These are phyloP conservation scores for Microdochium bolleyi DNA, from an alignment of 2,329 filamentous ascomycete species.

Conservation along the genomic window DNA sequence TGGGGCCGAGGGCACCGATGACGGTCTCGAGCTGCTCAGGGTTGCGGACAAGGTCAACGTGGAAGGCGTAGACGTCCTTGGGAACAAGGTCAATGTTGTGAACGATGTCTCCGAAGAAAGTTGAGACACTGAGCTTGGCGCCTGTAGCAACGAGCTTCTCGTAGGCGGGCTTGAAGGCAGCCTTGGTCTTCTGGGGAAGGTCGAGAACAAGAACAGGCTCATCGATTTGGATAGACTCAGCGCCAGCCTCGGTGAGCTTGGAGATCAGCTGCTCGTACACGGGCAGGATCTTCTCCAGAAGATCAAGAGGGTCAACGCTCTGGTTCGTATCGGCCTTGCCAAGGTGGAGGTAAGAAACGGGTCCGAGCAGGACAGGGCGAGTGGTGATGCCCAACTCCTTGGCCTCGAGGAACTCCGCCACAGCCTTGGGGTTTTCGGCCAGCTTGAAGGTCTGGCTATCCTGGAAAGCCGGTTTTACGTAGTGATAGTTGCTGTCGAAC, in stretches of 20 bases:
- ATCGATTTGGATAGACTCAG: slow-evolving; percentile 95
- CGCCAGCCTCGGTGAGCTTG: slow-evolving; percentile 93
- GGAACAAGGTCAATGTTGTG: slow-evolving; percentile 94
- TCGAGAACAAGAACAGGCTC: slow-evolving; percentile 97
- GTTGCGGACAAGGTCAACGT: slow-evolving; percentile 95
- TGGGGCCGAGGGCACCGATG: slow-evolving; percentile 71
- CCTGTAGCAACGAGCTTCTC: slow-evolving; percentile 76
- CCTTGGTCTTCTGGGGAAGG: slow-evolving; percentile 81
- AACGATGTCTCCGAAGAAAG: slow-evolving; percentile 98
- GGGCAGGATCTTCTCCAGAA: slow-evolving; percentile 87
- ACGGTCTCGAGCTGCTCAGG: slow-evolving; percentile 93
- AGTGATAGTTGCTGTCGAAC: slow-evolving; percentile 99
- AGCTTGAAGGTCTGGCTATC: slow-evolving; percentile 97
- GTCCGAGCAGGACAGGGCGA: slow-evolving; percentile 89
- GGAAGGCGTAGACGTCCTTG: slow-evolving; percentile 73
- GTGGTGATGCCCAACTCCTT: slow-evolving; percentile 93
- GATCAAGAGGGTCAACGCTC: slow-evolving; percentile 84
- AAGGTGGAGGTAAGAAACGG: slow-evolving; percentile 94
- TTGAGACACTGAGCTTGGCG: slow-evolving; percentile 84
- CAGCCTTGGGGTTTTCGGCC: slow-evolving; percentile 79
- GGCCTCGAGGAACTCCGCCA: slow-evolving; percentile 90
- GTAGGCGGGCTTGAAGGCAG: slow-evolving; percentile 96
- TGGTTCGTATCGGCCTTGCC: slow-evolving; percentile 97
- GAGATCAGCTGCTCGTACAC: slow-evolving; percentile 89
- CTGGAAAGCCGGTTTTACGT: slow-evolving; percentile 98